Conservation (phyloP, 129 eudicot genomes). For the Logfia minima region DNA sequence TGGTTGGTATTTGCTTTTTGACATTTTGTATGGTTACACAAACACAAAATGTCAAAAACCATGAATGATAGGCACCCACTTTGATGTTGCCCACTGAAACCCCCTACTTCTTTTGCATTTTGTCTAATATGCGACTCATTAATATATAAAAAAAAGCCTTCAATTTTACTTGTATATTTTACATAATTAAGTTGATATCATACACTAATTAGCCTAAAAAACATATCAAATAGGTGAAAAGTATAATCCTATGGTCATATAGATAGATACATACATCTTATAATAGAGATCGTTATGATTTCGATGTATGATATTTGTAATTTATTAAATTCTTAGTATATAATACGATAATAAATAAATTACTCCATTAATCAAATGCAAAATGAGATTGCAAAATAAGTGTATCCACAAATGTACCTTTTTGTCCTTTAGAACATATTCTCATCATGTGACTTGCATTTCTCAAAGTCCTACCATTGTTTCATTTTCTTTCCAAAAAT, state of each 20-base stretch:
- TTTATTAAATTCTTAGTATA: no score
- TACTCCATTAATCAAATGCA: neutral
- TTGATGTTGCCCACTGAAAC: constrained; percentile 19
- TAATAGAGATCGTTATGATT: neutral
- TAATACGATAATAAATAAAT: no score
- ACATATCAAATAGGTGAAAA: neutral
- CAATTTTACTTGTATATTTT: no score
- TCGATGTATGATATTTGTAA: neutral
- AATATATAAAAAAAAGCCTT: no score
- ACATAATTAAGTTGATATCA: neutral
- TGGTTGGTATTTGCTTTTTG: constrained; percentile 20
- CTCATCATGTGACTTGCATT: constrained; percentile 13
- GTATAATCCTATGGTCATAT: no score
- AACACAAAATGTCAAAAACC: constrained; percentile 6
- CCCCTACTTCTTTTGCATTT: neutral
- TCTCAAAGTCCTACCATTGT: neutral
- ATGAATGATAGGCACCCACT: constrained; percentile 23
- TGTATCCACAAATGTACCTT: neutral
- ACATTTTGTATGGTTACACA: neutral
- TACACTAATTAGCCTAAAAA: neutral
- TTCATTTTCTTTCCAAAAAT: neutral
- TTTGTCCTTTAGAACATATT: constrained; percentile 22
- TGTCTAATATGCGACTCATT: no score
- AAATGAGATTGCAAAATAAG: neutral
- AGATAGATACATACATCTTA: no score